These are phyloP conservation scores for Cardamine chenopodiifolia DNA, from an alignment of 345 rosid species.

Conservation along the genomic window DNA sequence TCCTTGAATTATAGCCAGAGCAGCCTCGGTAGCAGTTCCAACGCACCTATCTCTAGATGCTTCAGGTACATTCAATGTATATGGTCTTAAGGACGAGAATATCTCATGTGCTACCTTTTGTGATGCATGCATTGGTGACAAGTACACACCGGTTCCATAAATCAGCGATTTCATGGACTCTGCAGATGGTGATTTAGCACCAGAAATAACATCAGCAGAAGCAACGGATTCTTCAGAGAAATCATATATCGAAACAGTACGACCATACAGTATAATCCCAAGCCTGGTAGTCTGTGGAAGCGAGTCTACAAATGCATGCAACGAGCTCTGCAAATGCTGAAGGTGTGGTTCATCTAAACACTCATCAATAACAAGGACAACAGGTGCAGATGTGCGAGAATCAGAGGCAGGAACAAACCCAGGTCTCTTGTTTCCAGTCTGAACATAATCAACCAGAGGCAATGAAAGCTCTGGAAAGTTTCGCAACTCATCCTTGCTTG, in stretches of 20 bases:
- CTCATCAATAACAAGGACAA: slow-evolving; percentile 89
- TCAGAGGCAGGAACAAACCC: slow-evolving; percentile 91
- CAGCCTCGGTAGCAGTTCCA: slow-evolving; percentile 91
- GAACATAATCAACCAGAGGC: slow-evolving; percentile 83
- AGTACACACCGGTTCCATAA: slow-evolving; percentile 90
- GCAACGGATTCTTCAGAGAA: slow-evolving; percentile 91
- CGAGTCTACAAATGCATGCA: slow-evolving; percentile 94
- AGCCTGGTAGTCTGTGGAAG: slow-evolving; percentile 76
- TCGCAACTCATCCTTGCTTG: slow-evolving; percentile 70
- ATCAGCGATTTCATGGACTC: slow-evolving; percentile 85
- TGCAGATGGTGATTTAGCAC: slow-evolving; percentile 73
- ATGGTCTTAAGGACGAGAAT: slow-evolving; percentile 91
- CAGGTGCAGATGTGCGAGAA: slow-evolving; percentile 80
- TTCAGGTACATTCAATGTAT: slow-evolving; percentile 70
- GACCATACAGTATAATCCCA: slow-evolving; percentile 83
- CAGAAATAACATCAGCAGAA: slow-evolving; percentile 96
- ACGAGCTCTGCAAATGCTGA: slow-evolving; percentile 93
- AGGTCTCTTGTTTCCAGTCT: slow-evolving; percentile 80
- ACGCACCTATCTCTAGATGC: slow-evolving; percentile 90
- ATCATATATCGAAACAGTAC: slow-evolving; percentile 87
- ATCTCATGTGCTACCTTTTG: slow-evolving; percentile 85
- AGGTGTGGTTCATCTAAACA: slow-evolving; percentile 96
- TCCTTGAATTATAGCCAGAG: slow-evolving; percentile 85
- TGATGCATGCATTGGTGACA: slow-evolving; percentile 96
- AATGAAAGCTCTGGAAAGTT: slow-evolving; percentile 77